Evolutionary conservation across 306 rosid species (phyloP).

Genomic region (Cucurbita moschata): DNA sequence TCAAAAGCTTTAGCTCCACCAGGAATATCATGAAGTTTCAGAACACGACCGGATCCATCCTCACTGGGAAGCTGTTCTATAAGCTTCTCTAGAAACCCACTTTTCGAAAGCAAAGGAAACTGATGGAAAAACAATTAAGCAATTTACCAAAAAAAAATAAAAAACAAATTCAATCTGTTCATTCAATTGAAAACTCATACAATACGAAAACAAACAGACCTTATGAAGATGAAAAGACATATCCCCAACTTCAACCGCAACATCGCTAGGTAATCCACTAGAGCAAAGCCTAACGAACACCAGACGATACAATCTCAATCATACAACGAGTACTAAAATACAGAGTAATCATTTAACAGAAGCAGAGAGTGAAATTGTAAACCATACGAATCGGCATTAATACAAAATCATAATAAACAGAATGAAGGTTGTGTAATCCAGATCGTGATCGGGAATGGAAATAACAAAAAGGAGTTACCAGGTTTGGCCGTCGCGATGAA

Average conservation of each 20-base stretch:
- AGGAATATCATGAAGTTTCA: slow-evolving; percentile 63
- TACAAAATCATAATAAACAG: not conserved
- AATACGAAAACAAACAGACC: slow-evolving; percentile 23
- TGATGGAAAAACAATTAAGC: slow-evolving; percentile 12
- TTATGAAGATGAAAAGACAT: slow-evolving; percentile 66
- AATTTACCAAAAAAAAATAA: not conserved
- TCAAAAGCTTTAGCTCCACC: slow-evolving; percentile 71
- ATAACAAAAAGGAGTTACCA: slow-evolving; percentile 22
- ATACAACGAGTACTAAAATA: not conserved
- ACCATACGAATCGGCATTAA: not conserved
- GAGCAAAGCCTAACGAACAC: slow-evolving; percentile 47
- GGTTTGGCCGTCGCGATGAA: slow-evolving; percentile 54
- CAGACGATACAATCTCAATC: not conserved
- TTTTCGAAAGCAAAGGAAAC: slow-evolving; percentile 55
- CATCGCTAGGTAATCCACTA: slow-evolving; percentile 68
- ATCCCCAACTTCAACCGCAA: slow-evolving; percentile 47
- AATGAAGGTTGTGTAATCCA: not conserved
- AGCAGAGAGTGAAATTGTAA: not conserved
- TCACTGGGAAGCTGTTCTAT: slow-evolving; percentile 31
- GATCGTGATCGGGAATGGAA: not conserved
- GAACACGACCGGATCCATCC: slow-evolving; percentile 28
- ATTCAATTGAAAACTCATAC: not conserved
- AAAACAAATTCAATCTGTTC: not conserved
- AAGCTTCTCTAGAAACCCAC: slow-evolving; percentile 59
- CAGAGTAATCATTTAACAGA: not conserved